These are phyloP conservation scores for Candida railenensis DNA, from an alignment of 805 yeast genomes.

Conservation along the genomic window DNA sequence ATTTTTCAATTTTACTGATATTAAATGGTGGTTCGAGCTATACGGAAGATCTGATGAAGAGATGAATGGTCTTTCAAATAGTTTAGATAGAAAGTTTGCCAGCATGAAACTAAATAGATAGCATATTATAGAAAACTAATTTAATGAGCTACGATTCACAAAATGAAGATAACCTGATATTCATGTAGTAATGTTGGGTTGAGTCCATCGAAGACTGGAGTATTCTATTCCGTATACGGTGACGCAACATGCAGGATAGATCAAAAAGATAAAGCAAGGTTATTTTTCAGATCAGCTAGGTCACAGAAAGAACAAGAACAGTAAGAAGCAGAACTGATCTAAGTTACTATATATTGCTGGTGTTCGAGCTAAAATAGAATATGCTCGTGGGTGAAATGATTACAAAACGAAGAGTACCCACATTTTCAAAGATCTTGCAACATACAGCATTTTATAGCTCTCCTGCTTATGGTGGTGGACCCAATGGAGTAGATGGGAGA, in stretches of 20 bases:
- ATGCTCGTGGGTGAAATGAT: no score
- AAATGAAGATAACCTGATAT: no score
- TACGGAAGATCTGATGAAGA: constrained; percentile 72
- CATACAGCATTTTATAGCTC: background rate
- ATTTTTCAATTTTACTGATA: constrained; percentile 58
- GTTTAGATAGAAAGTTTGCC: constrained; percentile 42
- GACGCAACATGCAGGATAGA: constrained; percentile 3
- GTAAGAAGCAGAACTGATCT: no score
- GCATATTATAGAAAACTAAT: background rate
- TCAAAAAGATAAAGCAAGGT: constrained; percentile 1
- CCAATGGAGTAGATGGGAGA: constrained; percentile 40
- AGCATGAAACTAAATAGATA: constrained; percentile 24
- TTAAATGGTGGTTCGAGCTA: constrained; percentile 88
- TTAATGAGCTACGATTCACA: background rate
- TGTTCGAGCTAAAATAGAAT: no score
- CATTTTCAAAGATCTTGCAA: background rate
- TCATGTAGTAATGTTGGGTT: no score
- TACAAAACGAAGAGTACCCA: background rate
- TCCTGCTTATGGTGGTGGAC: constrained; percentile 20
- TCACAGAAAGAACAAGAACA: no score
- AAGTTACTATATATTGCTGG: no score
- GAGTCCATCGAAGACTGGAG: no score
- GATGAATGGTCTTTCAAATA: constrained; percentile 42
- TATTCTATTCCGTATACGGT: no score
- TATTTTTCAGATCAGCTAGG: no score